Conservation (phyloP, 352 stramenopile species). For the Lagenidium giganteum region DNA sequence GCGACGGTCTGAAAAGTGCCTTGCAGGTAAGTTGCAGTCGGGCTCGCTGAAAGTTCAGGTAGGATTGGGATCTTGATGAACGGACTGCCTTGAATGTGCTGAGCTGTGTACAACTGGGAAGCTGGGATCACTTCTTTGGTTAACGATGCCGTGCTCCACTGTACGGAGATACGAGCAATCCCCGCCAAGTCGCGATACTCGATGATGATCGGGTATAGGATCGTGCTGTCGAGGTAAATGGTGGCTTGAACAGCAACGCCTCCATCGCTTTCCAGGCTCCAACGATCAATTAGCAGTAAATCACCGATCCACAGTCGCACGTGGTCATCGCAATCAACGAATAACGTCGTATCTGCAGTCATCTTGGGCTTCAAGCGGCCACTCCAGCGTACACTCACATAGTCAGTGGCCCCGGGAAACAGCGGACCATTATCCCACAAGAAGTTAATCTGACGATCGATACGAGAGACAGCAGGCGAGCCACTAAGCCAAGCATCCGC, state of each 20-base stretch:
- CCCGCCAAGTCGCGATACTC: constrained; percentile 53
- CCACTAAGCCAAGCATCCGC: constrained; percentile 45
- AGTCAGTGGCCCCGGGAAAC: constrained; percentile 44
- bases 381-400: constrained; percentile 60
- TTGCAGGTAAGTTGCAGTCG: constrained; percentile 18
- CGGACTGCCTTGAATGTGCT: constrained; percentile 45
- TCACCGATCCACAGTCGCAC: constrained; percentile 62
- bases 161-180: constrained; percentile 33
- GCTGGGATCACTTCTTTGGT: constrained; percentile 40
- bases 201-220: constrained; percentile 43
- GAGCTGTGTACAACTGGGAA: constrained; percentile 32
- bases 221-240: constrained; percentile 26
- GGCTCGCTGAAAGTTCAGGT: constrained; percentile 20
- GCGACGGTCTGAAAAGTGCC: constrained; percentile 23
- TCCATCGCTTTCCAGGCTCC: constrained; percentile 27
- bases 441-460: constrained; percentile 71
- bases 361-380: constrained; percentile 51
- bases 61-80: constrained; percentile 38
- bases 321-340: constrained; percentile 40
- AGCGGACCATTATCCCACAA: constrained; percentile 48
- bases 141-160: constrained; percentile 31
- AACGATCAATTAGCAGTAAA: constrained; percentile 56
- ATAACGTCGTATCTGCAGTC: constrained; percentile 35
- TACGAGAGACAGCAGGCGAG: constrained; percentile 23
- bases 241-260: constrained; percentile 16